Evolutionary conservation across 2,329 filamentous ascomycete genomes (phyloP).

Genomic region (Colletotrichum orbiculare): DNA sequence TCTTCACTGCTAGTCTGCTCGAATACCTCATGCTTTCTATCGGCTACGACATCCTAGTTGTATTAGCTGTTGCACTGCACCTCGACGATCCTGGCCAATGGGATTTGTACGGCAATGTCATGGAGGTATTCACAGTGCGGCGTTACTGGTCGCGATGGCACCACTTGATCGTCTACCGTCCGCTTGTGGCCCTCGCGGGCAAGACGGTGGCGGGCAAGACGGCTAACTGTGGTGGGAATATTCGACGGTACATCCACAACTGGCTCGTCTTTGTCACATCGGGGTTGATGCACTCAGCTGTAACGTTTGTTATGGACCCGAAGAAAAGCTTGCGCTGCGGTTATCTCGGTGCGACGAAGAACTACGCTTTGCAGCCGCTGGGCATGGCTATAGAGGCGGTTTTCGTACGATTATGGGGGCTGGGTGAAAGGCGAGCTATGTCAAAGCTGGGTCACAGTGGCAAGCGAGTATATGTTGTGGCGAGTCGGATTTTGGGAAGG

Average conservation of each 20-base stretch:
- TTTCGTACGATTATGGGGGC: too few species aligned
- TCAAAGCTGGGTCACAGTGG: too few species aligned
- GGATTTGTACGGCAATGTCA: neutral
- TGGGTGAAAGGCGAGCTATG: too few species aligned
- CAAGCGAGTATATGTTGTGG: too few species aligned
- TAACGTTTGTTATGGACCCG: neutral
- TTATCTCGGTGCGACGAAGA: neutral
- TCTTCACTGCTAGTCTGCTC: neutral
- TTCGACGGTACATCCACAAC: neutral
- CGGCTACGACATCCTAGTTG: neutral
- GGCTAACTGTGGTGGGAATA: neutral
- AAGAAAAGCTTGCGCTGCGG: neutral
- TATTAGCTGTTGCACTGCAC: neutral
- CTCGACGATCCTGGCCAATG: neutral
- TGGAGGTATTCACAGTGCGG: neutral
- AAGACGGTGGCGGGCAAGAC: neutral
- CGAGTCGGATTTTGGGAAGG: too few species aligned
- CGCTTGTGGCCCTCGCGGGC: neutral
- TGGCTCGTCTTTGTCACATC: neutral
- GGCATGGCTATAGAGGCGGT: neutral
- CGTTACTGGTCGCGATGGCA: neutral
- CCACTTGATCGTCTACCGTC: neutral
- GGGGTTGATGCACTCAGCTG: neutral
- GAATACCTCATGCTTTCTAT: neutral
- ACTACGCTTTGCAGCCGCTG: slow-evolving; percentile 4